Base-by-base conservation (phyloP, 257 asterid species). In the Solanum medicagineum region DNA sequence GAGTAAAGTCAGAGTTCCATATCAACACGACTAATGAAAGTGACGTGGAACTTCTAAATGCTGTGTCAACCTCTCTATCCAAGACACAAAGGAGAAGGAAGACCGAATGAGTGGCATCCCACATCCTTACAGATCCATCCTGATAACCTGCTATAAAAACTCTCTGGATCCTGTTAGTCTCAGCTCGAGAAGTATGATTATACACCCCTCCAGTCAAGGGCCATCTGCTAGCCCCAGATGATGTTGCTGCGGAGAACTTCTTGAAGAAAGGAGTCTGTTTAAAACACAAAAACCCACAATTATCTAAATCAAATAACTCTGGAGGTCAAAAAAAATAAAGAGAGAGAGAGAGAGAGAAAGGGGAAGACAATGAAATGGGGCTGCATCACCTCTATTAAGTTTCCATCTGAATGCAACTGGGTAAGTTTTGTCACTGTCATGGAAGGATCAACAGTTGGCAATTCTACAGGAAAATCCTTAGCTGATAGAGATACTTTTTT, bases 91-190 rank as follows among this genome's bases (percentile, higher is more conserved):
- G 88, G 88, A 88, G 92, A 44, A 91, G 87, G 62, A 94, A 88
- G 84, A 94, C 96, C 68, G 98, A 97, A 91, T 88, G 84, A 73
- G 98, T 96, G 87, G 93, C 96, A 92, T 94, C 96, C 99, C 98
- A 96, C 85, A 96, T 88, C 86, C 91, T 93, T 85, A 93, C 91
- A 84, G 98, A 96, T 88, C 98, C 99, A 89, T 96, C 96, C 85
- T 90, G 93, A 90, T 93, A 96, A 75, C 99, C 99, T 51, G 93
- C 94, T 80, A 91, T 89, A 84, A 91, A 96, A 85, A 96, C 60
- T 87, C 93, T 92, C 82, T 47, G 89, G 57, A 91, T 90, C 90
- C 66, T 88, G 89, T 81, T 91, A 85, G 90, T 92, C 84, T 90
- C 90, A 55, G 87, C 90, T 85, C 85, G 83, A 70, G 92, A 86